Evolutionary conservation across 2,329 filamentous ascomycete genomes (phyloP), one percentile per base, ranked within the genome.

Genomic region (Aspergillus floridensis): DNA sequence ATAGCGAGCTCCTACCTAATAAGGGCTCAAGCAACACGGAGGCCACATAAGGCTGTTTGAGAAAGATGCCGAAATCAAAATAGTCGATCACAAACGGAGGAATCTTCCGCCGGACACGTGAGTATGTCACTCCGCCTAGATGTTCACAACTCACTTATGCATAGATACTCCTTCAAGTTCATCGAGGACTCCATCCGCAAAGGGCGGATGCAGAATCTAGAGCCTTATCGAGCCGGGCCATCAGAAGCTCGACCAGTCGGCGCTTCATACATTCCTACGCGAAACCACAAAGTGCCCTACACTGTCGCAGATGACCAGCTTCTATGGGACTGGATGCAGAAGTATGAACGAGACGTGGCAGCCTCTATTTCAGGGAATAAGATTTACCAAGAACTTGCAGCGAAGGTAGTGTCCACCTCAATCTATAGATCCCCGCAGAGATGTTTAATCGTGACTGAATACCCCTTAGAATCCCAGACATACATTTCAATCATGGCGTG

Each of bases 1-100:
- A 26, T 3, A 12, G n/a, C 11, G 16, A 12, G 14, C n/a, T 29
- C 5, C 5, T 21, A 5, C 31, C 53, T 63, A 50, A 69, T 12
- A 5, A 6, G 16, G 4, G 11, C 12, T 22, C n/a, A 60, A 82
- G 74, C 71, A 72, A 63, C 81, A 88, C 71, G 85, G 85, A 50
- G 86, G 86, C 4, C 67, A 74, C 16, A 70, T 88, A 16, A 81
- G 84, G 5, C 66, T 72, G 16, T 66, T 81, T 46, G 85, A 87
- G 64, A 81, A 79, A 60, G 74, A 82, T 51, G 85, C 86, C 49
- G 83, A 87, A 65, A 78, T 85, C 64, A 75, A 80, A 56, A 80
- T 88, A 49, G 82, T 84, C 21, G 86, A 88, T 70, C 84, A 88
- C 68, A 65, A 76, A 44, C 81, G 75, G 62, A 79, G 77, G 60